Percentiles rank a stretch among this genome's conserved stretches.
These are phyloP conservation scores for Cyberlindnera veronae DNA, from an alignment of 805 yeast species.

Conservation along the genomic window DNA sequence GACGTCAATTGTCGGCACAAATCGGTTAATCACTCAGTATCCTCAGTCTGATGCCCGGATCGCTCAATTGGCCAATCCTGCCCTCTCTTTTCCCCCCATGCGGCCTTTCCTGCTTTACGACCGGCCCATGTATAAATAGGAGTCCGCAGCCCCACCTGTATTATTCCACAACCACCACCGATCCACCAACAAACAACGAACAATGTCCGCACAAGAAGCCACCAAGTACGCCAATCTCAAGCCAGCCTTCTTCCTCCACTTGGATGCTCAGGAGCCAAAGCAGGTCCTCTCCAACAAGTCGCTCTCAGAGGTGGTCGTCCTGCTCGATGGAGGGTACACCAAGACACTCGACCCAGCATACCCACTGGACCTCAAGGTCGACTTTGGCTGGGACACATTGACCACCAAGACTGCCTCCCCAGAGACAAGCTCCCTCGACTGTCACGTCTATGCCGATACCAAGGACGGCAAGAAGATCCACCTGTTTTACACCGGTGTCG, in stretches of 20 bases:
- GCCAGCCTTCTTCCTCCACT: slow-evolving; percentile 37
- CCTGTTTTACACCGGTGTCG: slow-evolving; percentile 47
- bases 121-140: too few species aligned
- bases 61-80: too few species aligned
- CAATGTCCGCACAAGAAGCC: slow-evolving; percentile 8
- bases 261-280: slow-evolving; percentile 33
- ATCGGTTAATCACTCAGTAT: too few species aligned
- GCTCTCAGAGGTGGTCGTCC: slow-evolving; percentile 29
- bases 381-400: slow-evolving; percentile 48
- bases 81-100: too few species aligned
- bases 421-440: slow-evolving; percentile 40
- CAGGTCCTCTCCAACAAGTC: slow-evolving; percentile 28
- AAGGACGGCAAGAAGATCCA: slow-evolving; percentile 39
- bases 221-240: slow-evolving; percentile 22
- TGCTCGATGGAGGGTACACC: slow-evolving; percentile 34
- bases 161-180: not conserved
- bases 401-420: slow-evolving; percentile 29
- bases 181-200: not conserved
- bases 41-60: too few species aligned
- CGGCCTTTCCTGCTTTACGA: too few species aligned
- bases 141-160: not conserved
- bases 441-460: slow-evolving; percentile 46
- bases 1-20: too few species aligned
- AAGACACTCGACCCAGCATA: slow-evolving; percentile 33
- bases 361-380: slow-evolving; percentile 38